Conservation (phyloP, 805 yeast species). For the Hemisphaericaspora nanyangensis region DNA sequence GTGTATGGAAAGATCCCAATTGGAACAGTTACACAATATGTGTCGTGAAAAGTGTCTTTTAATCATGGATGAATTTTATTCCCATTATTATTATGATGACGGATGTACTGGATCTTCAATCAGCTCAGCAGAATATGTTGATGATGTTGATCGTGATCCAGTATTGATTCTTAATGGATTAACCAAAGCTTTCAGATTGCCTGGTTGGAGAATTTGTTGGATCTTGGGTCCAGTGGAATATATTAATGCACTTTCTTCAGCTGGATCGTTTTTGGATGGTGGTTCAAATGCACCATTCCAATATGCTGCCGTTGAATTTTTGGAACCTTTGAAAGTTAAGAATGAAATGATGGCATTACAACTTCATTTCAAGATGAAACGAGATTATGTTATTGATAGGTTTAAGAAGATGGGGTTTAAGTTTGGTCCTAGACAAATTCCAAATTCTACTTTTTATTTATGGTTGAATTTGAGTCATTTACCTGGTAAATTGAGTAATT, state of each 20-base stretch:
- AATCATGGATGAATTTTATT: slow-evolving; percentile 63
- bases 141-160: slow-evolving; percentile 56
- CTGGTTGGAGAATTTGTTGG: slow-evolving; percentile 67
- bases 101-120: slow-evolving; percentile 50
- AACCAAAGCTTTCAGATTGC: slow-evolving; percentile 58
- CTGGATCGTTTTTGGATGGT: slow-evolving; percentile 59
- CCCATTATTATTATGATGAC: slow-evolving; percentile 55
- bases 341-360: slow-evolving; percentile 57
- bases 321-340: slow-evolving; percentile 47
- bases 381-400: slow-evolving; percentile 51
- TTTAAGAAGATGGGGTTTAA: slow-evolving; percentile 51
- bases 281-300: slow-evolving; percentile 62
- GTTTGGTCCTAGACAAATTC: slow-evolving; percentile 40
- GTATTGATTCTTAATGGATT: slow-evolving; percentile 58
- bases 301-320: slow-evolving; percentile 52
- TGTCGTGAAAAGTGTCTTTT: slow-evolving; percentile 52
- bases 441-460: slow-evolving; percentile 56
- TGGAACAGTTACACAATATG: slow-evolving; percentile 46
- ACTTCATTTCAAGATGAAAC: slow-evolving; percentile 51
- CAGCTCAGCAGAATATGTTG: slow-evolving; percentile 47
- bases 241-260: slow-evolving; percentile 50
- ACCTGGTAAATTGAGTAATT: slow-evolving; percentile 53
- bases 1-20: slow-evolving; percentile 45
- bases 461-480: slow-evolving; percentile 56
- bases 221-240: slow-evolving; percentile 60